These are phyloP conservation scores for Hypoxylon sp. DNA, from an alignment of 2,329 filamentous ascomycete species.

Conservation along the genomic window DNA sequence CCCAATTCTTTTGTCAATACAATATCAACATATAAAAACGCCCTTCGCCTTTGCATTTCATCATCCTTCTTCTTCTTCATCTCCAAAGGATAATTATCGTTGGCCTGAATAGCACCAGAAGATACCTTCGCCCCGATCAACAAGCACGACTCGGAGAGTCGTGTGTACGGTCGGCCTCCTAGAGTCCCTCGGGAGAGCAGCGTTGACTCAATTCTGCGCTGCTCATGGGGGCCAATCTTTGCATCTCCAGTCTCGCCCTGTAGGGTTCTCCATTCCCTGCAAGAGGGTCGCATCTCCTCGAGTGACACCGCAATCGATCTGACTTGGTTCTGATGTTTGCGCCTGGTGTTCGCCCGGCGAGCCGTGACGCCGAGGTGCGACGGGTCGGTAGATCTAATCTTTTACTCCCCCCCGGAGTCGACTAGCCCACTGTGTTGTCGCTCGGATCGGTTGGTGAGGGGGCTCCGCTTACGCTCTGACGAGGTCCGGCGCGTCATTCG, in stretches of 20 bases:
- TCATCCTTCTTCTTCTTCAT: too few relatives aligned
- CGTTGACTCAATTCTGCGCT: too few relatives aligned
- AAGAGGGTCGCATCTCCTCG: background rate
- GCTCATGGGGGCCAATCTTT: conserved; percentile 15
- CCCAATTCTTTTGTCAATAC: too few relatives aligned
- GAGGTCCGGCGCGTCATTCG: background rate
- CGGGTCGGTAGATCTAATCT: conserved; percentile 1
- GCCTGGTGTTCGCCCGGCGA: background rate
- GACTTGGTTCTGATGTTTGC: background rate
- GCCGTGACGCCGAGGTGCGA: conserved; percentile 18
- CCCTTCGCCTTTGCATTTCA: too few relatives aligned
- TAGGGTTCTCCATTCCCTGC: conserved; percentile 13
- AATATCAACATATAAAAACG: too few relatives aligned
- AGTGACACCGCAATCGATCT: background rate
- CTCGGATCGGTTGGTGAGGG: conserved; percentile 29
- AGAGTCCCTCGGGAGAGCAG: too few relatives aligned
- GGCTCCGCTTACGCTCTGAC: conserved; percentile 11
- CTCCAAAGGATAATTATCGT: too few relatives aligned
- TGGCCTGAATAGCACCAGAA: too few relatives aligned
- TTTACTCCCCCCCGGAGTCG: conserved; percentile 10
- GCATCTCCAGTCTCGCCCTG: conserved; percentile 6
- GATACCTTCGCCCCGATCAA: too few relatives aligned
- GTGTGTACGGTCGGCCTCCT: too few relatives aligned
- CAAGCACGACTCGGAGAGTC: too few relatives aligned
- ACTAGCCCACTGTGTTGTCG: conserved; percentile 21